Percentiles rank a stretch among this genome's conserved stretches.
These are phyloP conservation scores for Arthromyces matolae DNA, from an alignment of 768 basidiomycete species.

Conservation along the genomic window DNA sequence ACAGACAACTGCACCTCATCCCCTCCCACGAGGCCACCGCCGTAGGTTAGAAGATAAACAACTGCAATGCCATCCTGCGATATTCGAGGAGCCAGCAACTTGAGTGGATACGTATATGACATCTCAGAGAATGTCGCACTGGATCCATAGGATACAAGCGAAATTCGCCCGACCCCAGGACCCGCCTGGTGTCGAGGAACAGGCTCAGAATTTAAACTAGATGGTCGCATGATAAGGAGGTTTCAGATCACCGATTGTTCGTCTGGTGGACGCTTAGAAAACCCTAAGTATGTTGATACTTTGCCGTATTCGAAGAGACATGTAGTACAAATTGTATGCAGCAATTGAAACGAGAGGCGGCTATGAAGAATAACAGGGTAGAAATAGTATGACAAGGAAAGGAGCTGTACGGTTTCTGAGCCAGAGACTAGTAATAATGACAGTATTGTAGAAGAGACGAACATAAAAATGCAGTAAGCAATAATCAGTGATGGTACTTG, in stretches of 20 bases:
- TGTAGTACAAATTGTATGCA: too few relatives aligned
- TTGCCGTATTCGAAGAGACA: too few relatives aligned
- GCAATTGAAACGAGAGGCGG: too few relatives aligned
- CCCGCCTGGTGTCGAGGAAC: constrained; percentile 29
- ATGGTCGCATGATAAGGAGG: constrained; percentile 14
- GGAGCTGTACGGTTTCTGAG: constrained; percentile 18
- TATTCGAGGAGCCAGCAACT: constrained; percentile 74
- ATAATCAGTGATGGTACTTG: constrained; percentile 51
- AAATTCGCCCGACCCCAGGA: constrained; percentile 60
- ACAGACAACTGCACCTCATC: constrained; percentile 68
- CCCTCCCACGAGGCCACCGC: constrained; percentile 88
- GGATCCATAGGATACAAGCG: constrained; percentile 47
- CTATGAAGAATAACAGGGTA: constrained; percentile 23
- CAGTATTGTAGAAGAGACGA: constrained; percentile 10
- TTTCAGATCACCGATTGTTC: neutral
- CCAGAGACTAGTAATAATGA: constrained; percentile 9
- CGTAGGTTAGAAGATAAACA: constrained; percentile 82
- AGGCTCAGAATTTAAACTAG: constrained; percentile 2
- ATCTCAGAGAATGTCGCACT: constrained; percentile 68
- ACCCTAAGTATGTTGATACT: too few relatives aligned
- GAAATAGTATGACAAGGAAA: constrained; percentile 18
- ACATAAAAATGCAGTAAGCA: constrained; percentile 14
- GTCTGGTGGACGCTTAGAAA: too few relatives aligned
- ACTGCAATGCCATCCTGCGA: constrained; percentile 50
- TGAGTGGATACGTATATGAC: constrained; percentile 81